Conservation (phyloP, 2,329 filamentous ascomycete genomes). For the Colletotrichum sp. region DNA sequence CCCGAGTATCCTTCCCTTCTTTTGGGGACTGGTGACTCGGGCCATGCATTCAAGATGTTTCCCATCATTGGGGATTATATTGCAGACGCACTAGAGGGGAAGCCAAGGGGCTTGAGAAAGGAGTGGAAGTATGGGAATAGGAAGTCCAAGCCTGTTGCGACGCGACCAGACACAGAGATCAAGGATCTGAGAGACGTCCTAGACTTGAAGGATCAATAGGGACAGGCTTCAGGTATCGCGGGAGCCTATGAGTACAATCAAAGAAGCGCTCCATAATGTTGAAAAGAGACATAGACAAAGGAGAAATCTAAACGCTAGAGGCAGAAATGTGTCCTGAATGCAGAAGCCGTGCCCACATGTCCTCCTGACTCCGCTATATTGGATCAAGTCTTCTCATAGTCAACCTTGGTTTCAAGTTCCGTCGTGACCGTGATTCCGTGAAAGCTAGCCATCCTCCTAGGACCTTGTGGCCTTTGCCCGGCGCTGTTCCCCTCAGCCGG, state of each 20-base stretch:
- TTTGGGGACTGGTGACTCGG: constrained; percentile 27
- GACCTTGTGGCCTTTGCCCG: neutral
- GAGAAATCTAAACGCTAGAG: neutral
- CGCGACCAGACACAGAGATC: constrained; percentile 22
- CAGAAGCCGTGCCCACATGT: neutral
- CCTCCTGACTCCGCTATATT: neutral
- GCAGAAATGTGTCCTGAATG: neutral
- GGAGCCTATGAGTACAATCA: neutral
- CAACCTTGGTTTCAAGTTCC: constrained; percentile 3
- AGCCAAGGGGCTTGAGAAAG: constrained; percentile 13
- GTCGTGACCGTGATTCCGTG: constrained; percentile 5
- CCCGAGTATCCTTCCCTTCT: constrained; percentile 21
- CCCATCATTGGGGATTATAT: constrained; percentile 27
- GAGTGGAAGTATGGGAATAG: constrained; percentile 25
- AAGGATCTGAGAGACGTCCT: constrained; percentile 25
- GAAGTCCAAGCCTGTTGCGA: constrained; percentile 16
- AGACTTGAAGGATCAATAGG: neutral
- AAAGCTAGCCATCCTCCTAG: neutral
- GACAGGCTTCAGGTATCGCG: neutral
- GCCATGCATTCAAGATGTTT: constrained; percentile 31
- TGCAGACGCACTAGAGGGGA: constrained; percentile 23
- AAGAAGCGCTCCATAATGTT: neutral
- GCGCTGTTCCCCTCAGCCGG: neutral
- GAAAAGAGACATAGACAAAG: neutral
- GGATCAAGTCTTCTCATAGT: neutral